Percentiles rank a stretch among this genome's conserved stretches.
Conservation (phyloP, 768 basidiomycete genomes). For the Phanerochaete carnosa region DNA sequence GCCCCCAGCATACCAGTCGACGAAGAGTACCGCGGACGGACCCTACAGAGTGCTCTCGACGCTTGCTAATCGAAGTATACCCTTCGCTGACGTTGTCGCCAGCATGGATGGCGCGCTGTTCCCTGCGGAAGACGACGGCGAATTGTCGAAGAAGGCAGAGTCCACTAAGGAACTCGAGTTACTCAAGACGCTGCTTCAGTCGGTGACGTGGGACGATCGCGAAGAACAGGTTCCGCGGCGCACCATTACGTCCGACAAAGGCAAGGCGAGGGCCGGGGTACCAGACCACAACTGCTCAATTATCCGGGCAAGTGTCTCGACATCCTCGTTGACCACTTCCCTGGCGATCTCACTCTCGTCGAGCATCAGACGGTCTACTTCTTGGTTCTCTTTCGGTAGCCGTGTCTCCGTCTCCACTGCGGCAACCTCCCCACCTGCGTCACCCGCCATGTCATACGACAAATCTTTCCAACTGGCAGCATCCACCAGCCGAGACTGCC, state of each 20-base stretch:
- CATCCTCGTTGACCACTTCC: conserved; percentile 3
- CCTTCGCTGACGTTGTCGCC: conserved; percentile 53
- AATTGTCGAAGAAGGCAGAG: conserved; percentile 25
- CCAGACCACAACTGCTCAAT: neutral
- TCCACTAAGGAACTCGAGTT: conserved; percentile 2
- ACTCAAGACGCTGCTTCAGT: conserved; percentile 8
- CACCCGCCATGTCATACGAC: conserved; percentile 22
- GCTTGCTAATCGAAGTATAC: conserved; percentile 32
- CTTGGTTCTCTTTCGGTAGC: conserved; percentile 43
- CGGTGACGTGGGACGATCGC: conserved; percentile 1
- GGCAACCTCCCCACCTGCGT: conserved; percentile 30
- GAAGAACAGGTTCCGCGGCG: neutral
- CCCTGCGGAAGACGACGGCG: conserved; percentile 37
- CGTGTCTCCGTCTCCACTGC: conserved; percentile 34
- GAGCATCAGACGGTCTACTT: conserved; percentile 34
- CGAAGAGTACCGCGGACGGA: conserved; percentile 21
- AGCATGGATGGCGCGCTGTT: conserved; percentile 62
- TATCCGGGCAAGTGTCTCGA: neutral
- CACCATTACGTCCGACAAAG: neutral
- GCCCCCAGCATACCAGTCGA: conserved; percentile 12
- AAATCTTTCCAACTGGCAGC: conserved; percentile 16
- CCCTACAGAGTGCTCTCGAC: conserved; percentile 27
- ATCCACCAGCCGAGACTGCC: neutral
- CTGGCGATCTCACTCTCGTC: conserved; percentile 23
- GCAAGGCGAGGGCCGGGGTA: conserved; percentile 2